Percentiles rank a stretch among this genome's conserved stretches.
phyloP scores from a whole-genome alignment of 139 green algal genomes.

The Chlamydomonas sp. region DNA sequence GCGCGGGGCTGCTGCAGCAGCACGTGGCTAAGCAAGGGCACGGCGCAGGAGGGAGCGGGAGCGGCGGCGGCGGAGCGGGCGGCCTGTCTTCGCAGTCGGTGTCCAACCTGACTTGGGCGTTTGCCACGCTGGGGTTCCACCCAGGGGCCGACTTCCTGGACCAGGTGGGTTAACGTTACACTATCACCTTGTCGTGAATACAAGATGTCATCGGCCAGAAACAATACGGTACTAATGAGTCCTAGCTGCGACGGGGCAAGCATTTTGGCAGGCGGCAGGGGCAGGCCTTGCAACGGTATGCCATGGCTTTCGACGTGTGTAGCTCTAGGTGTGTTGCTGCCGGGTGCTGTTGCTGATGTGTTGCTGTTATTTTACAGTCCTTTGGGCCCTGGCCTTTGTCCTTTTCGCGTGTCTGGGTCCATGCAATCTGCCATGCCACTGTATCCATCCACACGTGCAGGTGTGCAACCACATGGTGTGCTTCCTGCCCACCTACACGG shows the following conservation, averaged over 20 bases:
- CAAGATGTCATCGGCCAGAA: no score
- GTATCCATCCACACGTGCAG: background rate
- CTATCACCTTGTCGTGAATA: no score
- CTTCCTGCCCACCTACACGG: background rate
- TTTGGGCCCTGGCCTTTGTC: background rate
- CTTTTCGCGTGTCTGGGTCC: background rate
- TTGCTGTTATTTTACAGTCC: background rate
- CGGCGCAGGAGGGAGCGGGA: background rate
- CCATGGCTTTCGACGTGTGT: no score
- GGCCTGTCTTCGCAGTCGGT: constrained; percentile 54
- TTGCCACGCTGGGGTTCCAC: constrained; percentile 55
- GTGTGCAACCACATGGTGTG: background rate
- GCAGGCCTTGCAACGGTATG: no score
- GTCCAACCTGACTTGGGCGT: constrained; percentile 66
- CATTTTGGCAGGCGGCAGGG: no score
- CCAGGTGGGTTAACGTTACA: background rate
- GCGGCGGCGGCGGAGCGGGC: background rate
- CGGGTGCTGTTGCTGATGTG: no score
- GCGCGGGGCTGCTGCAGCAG: constrained; percentile 11
- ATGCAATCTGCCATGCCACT: no score
- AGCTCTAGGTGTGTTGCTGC: no score
- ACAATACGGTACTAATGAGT: no score
- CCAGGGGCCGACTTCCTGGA: constrained; percentile 12
- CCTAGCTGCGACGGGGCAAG: no score
- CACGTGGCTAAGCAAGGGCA: background rate